These are phyloP conservation scores for Eucalyptus caleyi DNA, from an alignment of 345 rosid genomes.

Conservation along the genomic window DNA sequence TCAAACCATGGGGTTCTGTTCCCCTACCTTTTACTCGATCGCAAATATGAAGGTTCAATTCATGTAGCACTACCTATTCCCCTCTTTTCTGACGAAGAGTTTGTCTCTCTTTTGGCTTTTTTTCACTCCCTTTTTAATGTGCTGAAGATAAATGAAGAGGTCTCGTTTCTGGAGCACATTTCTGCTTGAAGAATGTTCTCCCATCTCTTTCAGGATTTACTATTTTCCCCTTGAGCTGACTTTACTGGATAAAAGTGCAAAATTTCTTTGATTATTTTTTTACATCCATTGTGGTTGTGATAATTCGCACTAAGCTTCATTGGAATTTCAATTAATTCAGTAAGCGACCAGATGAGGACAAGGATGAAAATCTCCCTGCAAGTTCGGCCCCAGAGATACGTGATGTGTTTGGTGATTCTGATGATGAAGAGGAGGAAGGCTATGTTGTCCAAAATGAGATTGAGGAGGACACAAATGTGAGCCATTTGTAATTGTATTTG, in stretches of 20 bases:
- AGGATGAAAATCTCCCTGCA: constrained; percentile 43
- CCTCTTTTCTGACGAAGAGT: not conserved
- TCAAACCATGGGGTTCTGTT: not conserved
- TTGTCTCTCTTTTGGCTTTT: not conserved
- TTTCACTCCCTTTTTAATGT: not conserved
- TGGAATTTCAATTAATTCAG: not conserved
- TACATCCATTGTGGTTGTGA: not conserved
- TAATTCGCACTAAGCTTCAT: not conserved
- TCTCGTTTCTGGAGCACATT: not conserved
- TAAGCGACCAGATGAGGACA: constrained; percentile 55
- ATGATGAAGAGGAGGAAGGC: constrained; percentile 76
- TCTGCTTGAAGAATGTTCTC: not conserved
- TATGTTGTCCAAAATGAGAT: constrained; percentile 58
- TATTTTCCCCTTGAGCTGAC: not conserved
- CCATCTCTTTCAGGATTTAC: not conserved
- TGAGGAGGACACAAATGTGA: constrained; percentile 57
- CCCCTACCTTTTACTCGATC: not conserved
- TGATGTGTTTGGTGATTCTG: constrained; percentile 97
- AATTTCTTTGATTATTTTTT: not conserved
- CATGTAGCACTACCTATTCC: not conserved
- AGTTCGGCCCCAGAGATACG: constrained; percentile 81
- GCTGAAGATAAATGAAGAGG: not conserved
- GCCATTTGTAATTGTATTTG: constrained; percentile 5
- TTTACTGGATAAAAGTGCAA: not conserved
- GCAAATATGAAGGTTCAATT: not conserved